phyloP scores from a whole-genome alignment of 2,329 filamentous ascomycete genomes.

The Epicoccum sorghinum region DNA sequence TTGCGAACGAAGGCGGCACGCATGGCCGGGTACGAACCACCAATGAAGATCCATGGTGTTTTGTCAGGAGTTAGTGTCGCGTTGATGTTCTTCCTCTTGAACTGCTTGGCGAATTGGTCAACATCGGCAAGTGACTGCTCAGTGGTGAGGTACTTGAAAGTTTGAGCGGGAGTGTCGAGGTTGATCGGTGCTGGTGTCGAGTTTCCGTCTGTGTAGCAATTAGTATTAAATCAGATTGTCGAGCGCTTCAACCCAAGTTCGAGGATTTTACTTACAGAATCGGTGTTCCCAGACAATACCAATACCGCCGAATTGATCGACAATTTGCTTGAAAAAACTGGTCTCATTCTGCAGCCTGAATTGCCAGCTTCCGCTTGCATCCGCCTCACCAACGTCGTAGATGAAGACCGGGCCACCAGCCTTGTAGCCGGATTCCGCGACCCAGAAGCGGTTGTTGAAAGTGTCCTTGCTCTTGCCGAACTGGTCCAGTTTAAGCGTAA shows the following conservation, averaged over 20 bases:
- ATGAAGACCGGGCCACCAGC: constrained; percentile 47
- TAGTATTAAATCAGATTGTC: not conserved
- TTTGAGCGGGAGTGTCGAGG: constrained; percentile 39
- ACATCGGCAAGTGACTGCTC: constrained; percentile 53
- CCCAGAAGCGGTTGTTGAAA: constrained; percentile 49
- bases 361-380: constrained; percentile 36
- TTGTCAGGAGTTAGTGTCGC: constrained; percentile 42
- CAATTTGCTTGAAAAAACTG: constrained; percentile 45
- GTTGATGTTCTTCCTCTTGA: constrained; percentile 44
- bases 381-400: constrained; percentile 46
- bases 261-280: constrained; percentile 34
- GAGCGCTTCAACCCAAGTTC: not conserved
- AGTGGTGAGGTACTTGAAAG: constrained; percentile 46
- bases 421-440: constrained; percentile 40
- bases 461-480: constrained; percentile 41
- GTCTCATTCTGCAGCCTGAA: constrained; percentile 37
- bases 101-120: constrained; percentile 48
- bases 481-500: constrained; percentile 46
- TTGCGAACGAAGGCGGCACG: constrained; percentile 49
- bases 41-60: constrained; percentile 49
- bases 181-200: constrained; percentile 45
- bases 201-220: constrained; percentile 40
- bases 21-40: constrained; percentile 48
- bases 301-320: constrained; percentile 45
- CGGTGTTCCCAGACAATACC: constrained; percentile 51